Base-by-base conservation (phyloP, 2,329 filamentous ascomycete genomes). In the Cryphonectria japonica region DNA sequence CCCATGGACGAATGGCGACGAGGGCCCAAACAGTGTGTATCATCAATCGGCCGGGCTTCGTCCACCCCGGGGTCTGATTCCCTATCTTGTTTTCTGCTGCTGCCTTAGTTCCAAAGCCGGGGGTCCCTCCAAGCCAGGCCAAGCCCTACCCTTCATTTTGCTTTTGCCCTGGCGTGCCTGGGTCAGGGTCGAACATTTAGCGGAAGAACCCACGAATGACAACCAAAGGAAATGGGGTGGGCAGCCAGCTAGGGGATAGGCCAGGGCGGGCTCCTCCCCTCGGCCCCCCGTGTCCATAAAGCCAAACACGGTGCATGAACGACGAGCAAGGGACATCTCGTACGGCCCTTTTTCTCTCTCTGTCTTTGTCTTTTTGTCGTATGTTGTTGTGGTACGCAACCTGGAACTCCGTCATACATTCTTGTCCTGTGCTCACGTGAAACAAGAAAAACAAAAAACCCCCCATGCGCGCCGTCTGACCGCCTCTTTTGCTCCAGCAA, bases 251-350 rank as follows among this genome's bases (percentile, higher is more conserved):
- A 6, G 22, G 46, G 46, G 19, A 50, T 19, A 29, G 52, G 52
- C 52, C n/a, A 8, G 14, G 32, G 4, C 32, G 32, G 52, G 52
- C 9, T 32, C 4, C 54, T 3, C 34, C 34, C 6, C 6, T 34
- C 34, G 3, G 3, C 34, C 34, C 34, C 34, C 34, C 54, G n/a
- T 50, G 59, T 61, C 59, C 13, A 39, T 61, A 34, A 39, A n/a
- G 29, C 46, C 59, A 61, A 61, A 61, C 59, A 61, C 59, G 59
- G 59, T 61, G 59, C 59, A 61, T 61, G 59, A 61, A 61, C 22
- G 34, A 14, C 19, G 7, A 22, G 57, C 32, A n/a, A 19, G 59
- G 32, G 34, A 32, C 26, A 34, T 32, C 29, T 59, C 54, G 26
- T 59, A 59, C 54, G 54, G 54, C 54, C 29, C 54, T 19, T 29